phyloP scores from a whole-genome alignment of 2,329 filamentous ascomycete species.

The Ophiobolus disseminans region DNA sequence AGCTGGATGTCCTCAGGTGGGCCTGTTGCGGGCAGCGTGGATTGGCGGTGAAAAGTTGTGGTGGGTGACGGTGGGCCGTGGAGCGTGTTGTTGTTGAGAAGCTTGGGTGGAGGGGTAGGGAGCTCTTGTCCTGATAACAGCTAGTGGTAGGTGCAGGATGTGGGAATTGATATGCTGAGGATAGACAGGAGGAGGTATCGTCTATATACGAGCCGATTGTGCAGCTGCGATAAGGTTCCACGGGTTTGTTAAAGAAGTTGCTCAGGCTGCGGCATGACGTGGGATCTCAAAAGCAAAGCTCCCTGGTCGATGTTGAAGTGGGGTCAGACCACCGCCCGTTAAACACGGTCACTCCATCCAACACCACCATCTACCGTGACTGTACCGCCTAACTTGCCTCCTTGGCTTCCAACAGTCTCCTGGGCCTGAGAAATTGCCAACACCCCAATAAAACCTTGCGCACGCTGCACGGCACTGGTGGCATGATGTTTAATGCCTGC shows the following conservation, averaged over 20 bases:
- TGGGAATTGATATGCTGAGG: too few species aligned
- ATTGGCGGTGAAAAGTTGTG: constrained; percentile 16
- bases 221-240: constrained; percentile 18
- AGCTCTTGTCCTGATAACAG: not conserved
- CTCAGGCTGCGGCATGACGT: constrained; percentile 22
- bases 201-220: too few species aligned
- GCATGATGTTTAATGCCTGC: not conserved
- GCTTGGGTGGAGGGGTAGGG: constrained; percentile 11
- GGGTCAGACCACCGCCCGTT: constrained; percentile 21
- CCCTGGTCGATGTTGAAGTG: constrained; percentile 17
- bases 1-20: constrained; percentile 18
- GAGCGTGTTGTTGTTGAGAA: constrained; percentile 27
- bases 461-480: not conserved
- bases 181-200: too few species aligned
- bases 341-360: constrained; percentile 9
- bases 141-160: not conserved
- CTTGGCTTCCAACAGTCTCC: not conserved
- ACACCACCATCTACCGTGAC: not conserved
- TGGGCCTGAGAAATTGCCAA: not conserved
- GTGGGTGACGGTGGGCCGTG: constrained; percentile 29
- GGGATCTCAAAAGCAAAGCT: constrained; percentile 23
- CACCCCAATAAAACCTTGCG: not conserved
- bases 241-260: constrained; percentile 10
- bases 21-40: constrained; percentile 35
- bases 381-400: not conserved